A percentile compares a stretch with the other conserved stretches of the same genome.
These are phyloP conservation scores for Diospyros kaki DNA, from an alignment of 148 eudicot genomes.

Conservation along the genomic window DNA sequence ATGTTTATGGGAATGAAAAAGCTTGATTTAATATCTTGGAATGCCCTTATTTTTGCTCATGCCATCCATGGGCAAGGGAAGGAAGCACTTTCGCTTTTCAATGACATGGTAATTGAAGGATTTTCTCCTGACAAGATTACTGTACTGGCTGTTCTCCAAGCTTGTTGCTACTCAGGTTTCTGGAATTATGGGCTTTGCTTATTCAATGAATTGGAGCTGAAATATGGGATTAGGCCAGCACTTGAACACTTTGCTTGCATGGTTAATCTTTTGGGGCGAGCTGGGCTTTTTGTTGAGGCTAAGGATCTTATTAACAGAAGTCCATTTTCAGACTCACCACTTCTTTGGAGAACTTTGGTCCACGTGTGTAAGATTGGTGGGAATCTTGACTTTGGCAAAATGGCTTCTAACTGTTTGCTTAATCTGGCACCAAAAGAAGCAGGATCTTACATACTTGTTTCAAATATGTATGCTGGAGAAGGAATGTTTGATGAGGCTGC, in stretches of 20 bases:
- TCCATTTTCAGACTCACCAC: conserved; percentile 18
- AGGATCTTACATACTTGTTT: conserved; percentile 14
- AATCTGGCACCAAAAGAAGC: conserved; percentile 20
- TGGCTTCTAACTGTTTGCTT: conserved; percentile 18
- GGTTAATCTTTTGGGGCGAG: conserved; percentile 19
- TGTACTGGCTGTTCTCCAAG: conserved; percentile 14
- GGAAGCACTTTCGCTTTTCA: conserved; percentile 9
- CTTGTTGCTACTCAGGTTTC: conserved; percentile 20
- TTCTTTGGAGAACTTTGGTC: conserved; percentile 21
- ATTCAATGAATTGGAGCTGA: conserved; percentile 16
- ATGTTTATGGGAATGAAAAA: conserved; percentile 4
- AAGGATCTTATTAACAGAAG: conserved; percentile 15
- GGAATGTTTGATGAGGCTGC: conserved; percentile 16
- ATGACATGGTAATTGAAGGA: conserved; percentile 16
- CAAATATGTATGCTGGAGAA: conserved; percentile 14
- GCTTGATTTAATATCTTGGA: conserved; percentile 18
- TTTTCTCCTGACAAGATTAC: conserved; percentile 18
- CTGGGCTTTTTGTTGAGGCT: conserved; percentile 11
- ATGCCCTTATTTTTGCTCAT: conserved; percentile 17
- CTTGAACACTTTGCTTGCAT: conserved; percentile 19
- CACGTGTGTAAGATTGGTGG: conserved; percentile 9
- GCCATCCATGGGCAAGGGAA: conserved; percentile 18
- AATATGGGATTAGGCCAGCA: conserved; percentile 20
- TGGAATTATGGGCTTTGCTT: conserved; percentile 12
- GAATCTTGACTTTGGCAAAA: conserved; percentile 12